Evolutionary conservation across 2,329 filamentous ascomycete species (phyloP), one percentile per base, ranked within the genome.

Genomic region (Decorospora gaudefroyi): DNA sequence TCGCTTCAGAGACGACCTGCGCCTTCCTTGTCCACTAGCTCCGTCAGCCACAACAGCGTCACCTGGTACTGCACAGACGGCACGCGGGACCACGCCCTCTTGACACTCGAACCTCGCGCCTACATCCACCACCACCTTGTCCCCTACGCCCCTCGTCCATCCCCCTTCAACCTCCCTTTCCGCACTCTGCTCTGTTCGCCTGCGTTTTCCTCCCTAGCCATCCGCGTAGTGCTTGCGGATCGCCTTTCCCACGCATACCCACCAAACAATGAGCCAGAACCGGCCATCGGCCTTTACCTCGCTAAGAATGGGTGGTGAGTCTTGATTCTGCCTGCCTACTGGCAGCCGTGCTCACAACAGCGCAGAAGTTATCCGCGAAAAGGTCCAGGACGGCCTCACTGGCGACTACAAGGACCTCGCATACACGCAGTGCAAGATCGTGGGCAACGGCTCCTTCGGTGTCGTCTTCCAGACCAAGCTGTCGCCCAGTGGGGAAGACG

Each of bases 401-500:
- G 93, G 93, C 64, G 93, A 99, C 73, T 95, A 90, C 65, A 87
- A 89, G 73, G 93, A 99, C 67, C 84, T 99, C 76, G 90, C 95
- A 72, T 99, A 99, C 74, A 97, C 93, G 43, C 93, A 97, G 72
- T 97, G 92, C 80, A 99, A 99, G 78, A 97, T 99, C 66, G 93
- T 99, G 34, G 93, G 93, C 72, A 99, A 99, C 76, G 93, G 93
- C 60, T 97, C 92, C 23, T 99, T 99, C 63, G 93, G 93, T 57
- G 92, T 99, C 36, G 93, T 99, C 56, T 99, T 99, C 74, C 93
- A 99, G 78, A 99, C 93, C 45, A 97, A 97, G 78, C 82, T 99
- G 65, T 92, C 92, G 50, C 93, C 93, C n/a, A 93, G 88, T 54
- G 92, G 92, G 55, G 93, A 99, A 74, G 93, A 99, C 76, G 93